Base-by-base conservation (phyloP, 2,329 filamentous ascomycete species). In the Diaporthe longicolla region DNA sequence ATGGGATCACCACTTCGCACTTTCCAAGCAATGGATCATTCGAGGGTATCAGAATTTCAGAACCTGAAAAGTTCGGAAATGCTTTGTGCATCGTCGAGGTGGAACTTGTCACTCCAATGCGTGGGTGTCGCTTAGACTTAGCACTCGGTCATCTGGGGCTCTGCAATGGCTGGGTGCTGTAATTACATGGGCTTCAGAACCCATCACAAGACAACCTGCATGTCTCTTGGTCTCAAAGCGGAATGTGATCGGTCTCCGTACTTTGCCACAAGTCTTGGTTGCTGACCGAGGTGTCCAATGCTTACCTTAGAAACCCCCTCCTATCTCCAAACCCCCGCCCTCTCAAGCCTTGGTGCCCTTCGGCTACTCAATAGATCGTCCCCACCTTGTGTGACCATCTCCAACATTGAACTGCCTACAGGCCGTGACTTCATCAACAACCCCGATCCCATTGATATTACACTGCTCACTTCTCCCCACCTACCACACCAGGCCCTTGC, bases 251-350 rank as follows among this genome's bases (percentile, higher is more conserved):
- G n/a, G 26, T 48, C 21, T 32, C 17, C 2, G 26, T 48, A 15
- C 17, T 48, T 65, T 32, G 59, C 40, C 59, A 32, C 59, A 21
- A 32, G 59, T 65, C 59, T 50, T 65, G 59, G 59, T 19, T 29
- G 40, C 17, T 19, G 40, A 32, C 40, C 43, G 59, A 65, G 55
- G 58, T 63, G 37, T 29, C 58, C 58, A 45, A 35, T 52, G 21
- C n/a, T 43, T 19, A 24, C 11, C 26, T 52, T 24, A 4, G 21
- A 32, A 32, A 5, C 10, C 13, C 61, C 61, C 61, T 50, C 43
- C 32, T 24, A 15, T 71, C 43, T 61, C 55, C 55, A 71, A 61
- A 15, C 15, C 69, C 69, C 69, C 69, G n/a, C 69, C 17, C 69
- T 40, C 19, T 61, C 35, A 48, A 40, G 55, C 48, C 29, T 50